Conservation (phyloP, 2,329 filamentous ascomycete genomes). For the Lecanoromycetidae sp. region DNA sequence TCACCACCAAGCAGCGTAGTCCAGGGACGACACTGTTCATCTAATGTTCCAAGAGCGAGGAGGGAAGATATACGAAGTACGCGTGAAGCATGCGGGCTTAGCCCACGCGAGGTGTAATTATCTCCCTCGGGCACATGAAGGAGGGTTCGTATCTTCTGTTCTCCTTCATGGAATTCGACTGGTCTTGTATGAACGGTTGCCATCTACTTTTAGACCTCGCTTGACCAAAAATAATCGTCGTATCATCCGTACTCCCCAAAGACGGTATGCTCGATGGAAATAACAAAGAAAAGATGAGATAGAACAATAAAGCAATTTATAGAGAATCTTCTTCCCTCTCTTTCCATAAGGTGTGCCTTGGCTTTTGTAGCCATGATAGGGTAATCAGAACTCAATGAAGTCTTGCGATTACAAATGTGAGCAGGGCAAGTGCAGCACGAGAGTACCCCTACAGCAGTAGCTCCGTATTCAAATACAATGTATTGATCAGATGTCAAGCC, state of each 20-base stretch:
- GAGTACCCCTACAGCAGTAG: too few relatives aligned
- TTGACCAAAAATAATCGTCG: too few relatives aligned
- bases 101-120: slow-evolving; percentile 56
- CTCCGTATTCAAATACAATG: too few relatives aligned
- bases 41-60: slow-evolving; percentile 61
- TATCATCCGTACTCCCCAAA: too few relatives aligned
- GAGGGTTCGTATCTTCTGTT: slow-evolving; percentile 7
- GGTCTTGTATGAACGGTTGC: neutral
- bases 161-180: slow-evolving; percentile 14
- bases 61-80: slow-evolving; percentile 53
- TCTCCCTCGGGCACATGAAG: slow-evolving; percentile 33
- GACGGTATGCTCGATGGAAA: too few relatives aligned
- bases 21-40: slow-evolving; percentile 56
- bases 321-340: neutral
- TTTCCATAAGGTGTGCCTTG: neutral
- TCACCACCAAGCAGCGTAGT: slow-evolving; percentile 67
- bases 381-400: neutral
- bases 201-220: neutral
- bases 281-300: too few relatives aligned
- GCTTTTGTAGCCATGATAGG: neutral
- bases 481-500: too few relatives aligned
- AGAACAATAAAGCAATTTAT: too few relatives aligned
- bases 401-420: too few relatives aligned
- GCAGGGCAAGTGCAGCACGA: too few relatives aligned
- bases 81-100: slow-evolving; percentile 49